Conservation (phyloP, 2,329 filamentous ascomycete genomes). For the Rhexocercosporidium sp. region DNA sequence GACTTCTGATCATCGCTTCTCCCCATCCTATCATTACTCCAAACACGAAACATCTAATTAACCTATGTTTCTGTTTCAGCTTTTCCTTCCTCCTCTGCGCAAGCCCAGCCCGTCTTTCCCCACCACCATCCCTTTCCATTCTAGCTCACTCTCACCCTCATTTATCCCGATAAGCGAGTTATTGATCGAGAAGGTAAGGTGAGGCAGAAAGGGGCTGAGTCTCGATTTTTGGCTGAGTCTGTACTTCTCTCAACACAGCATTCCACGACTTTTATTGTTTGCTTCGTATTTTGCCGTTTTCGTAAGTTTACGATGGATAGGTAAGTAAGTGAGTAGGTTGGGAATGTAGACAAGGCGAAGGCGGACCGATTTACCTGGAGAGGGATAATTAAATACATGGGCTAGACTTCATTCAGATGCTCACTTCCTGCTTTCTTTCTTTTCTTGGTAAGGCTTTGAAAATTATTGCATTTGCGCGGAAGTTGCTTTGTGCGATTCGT, state of each 20-base stretch:
- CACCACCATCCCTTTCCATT: not conserved
- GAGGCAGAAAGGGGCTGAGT: slow-evolving; percentile 3
- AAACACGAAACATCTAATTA: not conserved
- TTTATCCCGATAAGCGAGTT: not conserved
- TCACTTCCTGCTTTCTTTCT: too few species aligned
- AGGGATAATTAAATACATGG: too few species aligned
- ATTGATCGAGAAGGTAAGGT: not conserved
- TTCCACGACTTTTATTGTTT: not conserved
- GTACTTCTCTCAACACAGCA: too few species aligned
- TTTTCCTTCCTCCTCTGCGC: not conserved
- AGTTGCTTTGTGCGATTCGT: too few species aligned
- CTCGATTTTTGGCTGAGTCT: too few species aligned
- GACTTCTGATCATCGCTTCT: not conserved
- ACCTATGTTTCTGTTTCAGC: slow-evolving; percentile 1
- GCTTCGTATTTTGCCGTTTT: not conserved
- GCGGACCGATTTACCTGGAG: not conserved
- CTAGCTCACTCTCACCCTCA: not conserved
- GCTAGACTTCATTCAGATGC: too few species aligned
- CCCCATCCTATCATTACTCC: not conserved
- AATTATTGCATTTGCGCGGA: too few species aligned
- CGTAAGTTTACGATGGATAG: not conserved
- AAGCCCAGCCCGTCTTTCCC: not conserved
- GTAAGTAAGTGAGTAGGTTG: too few species aligned
- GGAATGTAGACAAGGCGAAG: not conserved
- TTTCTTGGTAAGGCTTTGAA: too few species aligned